These are phyloP conservation scores for Leishmania braziliensis DNA, from an alignment of 208 protist genomes.

Conservation along the genomic window DNA sequence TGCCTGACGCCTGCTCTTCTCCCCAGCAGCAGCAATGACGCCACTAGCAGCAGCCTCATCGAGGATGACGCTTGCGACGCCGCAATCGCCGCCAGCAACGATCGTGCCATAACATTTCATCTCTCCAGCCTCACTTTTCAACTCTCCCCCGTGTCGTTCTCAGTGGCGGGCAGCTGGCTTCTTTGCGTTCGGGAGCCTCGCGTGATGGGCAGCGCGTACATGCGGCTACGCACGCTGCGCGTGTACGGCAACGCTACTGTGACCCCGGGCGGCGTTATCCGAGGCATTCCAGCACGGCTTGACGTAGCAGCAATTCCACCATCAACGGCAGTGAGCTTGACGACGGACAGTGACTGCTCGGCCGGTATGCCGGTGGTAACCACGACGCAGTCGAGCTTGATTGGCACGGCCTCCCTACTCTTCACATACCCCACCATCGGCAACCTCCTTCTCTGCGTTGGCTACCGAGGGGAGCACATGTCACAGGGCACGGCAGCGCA, in stretches of 20 bases:
- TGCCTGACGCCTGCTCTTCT: conserved; percentile 23
- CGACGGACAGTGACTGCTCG: conserved; percentile 17
- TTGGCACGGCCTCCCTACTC: conserved; percentile 28
- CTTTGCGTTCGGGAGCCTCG: conserved; percentile 49
- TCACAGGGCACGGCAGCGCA: conserved; percentile 24
- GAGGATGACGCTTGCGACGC: conserved; percentile 15
- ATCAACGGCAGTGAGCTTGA: conserved; percentile 35
- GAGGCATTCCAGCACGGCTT: conserved; percentile 31
- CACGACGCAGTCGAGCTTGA: conserved; percentile 33
- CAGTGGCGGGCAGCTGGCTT: conserved; percentile 40
- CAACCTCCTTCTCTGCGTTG: conserved; percentile 52
- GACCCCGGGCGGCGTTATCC: conserved; percentile 42
- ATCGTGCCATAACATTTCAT: conserved; percentile 30
- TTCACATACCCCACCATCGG: conserved; percentile 21
- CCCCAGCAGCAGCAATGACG: not conserved
- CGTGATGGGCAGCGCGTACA: conserved; percentile 25
- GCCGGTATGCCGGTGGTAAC: conserved; percentile 26
- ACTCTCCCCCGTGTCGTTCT: conserved; percentile 39
- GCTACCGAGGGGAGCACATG: conserved; percentile 45
- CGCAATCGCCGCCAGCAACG: conserved; percentile 12
- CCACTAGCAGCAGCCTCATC: not conserved
- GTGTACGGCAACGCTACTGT: conserved; percentile 53
- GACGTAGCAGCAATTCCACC: conserved; percentile 36
- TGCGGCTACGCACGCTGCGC: conserved; percentile 36
- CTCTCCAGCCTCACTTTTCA: conserved; percentile 15